A percentile compares a stretch with the other conserved stretches of the same genome.
These are phyloP conservation scores for Starmerella asiatica DNA, from an alignment of 805 yeast species.

Conservation along the genomic window DNA sequence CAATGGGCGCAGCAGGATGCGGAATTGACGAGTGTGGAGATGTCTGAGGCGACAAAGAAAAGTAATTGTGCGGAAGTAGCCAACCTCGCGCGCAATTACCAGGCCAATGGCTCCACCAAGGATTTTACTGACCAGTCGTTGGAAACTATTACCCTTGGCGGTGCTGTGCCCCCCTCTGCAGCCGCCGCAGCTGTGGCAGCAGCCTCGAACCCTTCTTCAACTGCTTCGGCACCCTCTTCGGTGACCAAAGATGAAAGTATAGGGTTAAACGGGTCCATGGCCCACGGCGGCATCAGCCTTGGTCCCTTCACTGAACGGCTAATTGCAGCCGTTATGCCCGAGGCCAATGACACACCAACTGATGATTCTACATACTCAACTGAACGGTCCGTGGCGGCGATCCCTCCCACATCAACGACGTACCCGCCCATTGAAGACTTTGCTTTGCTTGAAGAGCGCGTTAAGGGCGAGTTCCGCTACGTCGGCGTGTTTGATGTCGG, in stretches of 20 bases:
- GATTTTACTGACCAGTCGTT: slow-evolving; percentile 25
- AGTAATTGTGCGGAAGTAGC: slow-evolving; percentile 30
- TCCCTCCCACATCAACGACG: slow-evolving; percentile 24
- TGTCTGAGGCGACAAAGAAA: slow-evolving; percentile 40
- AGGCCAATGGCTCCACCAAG: slow-evolving; percentile 12
- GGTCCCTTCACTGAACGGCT: slow-evolving; percentile 85
- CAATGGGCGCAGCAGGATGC: slow-evolving; percentile 45
- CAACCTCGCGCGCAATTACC: slow-evolving; percentile 8
- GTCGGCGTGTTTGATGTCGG: slow-evolving; percentile 59
- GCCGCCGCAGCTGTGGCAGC: background rate
- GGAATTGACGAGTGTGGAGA: slow-evolving; percentile 12
- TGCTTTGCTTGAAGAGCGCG: slow-evolving; percentile 68
- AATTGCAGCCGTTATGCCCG: slow-evolving; percentile 56
- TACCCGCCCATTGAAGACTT: slow-evolving; percentile 49
- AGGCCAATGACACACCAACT: slow-evolving; percentile 13
- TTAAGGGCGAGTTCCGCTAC: slow-evolving; percentile 74
- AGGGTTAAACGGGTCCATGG: too few relatives aligned
- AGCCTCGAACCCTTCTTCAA: background rate
- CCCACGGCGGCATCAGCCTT: slow-evolving; percentile 50
- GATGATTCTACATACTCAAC: background rate
- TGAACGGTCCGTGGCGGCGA: slow-evolving; percentile 10
- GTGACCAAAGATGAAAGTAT: too few relatives aligned
- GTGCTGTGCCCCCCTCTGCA: background rate
- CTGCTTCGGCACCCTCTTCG: too few relatives aligned
- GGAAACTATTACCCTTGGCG: slow-evolving; percentile 29